Conservation (phyloP, 805 yeast species). For the Pichia scutulata region DNA sequence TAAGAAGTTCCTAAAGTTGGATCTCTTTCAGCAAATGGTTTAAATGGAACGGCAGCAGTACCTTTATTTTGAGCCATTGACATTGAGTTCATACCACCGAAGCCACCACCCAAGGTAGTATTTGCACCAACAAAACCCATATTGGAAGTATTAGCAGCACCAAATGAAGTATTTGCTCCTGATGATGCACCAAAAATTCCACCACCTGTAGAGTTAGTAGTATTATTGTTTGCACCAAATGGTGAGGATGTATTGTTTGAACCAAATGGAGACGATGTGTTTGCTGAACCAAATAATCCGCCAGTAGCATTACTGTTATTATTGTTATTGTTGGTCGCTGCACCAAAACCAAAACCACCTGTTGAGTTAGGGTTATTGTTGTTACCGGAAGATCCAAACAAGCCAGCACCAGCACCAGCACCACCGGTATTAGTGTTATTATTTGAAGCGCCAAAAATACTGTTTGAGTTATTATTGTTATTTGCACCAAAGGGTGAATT, state of each 20-base stretch:
- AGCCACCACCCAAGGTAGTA: slow-evolving; percentile 18
- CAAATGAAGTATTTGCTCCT: slow-evolving; percentile 2
- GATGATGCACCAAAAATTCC: slow-evolving; percentile 11
- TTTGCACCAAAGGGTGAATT: slow-evolving; percentile 16
- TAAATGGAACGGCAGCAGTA: slow-evolving; percentile 58
- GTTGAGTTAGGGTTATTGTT: slow-evolving; percentile 15
- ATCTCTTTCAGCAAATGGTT: slow-evolving; percentile 68
- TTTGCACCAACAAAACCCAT: slow-evolving; percentile 13
- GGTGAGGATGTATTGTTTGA: slow-evolving; percentile 23
- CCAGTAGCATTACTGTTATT: slow-evolving; percentile 22
- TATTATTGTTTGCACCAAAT: slow-evolving; percentile 32
- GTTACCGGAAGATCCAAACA: slow-evolving; percentile 20
- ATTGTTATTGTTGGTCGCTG: slow-evolving; percentile 15
- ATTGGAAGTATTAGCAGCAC: background rate
- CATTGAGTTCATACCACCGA: slow-evolving; percentile 23
- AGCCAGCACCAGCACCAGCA: slow-evolving; percentile 14
- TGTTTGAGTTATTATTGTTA: slow-evolving; percentile 12
- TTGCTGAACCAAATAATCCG: slow-evolving; percentile 24
- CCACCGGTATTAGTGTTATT: slow-evolving; percentile 16
- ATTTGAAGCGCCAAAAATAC: slow-evolving; percentile 23
- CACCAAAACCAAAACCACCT: slow-evolving; percentile 22
- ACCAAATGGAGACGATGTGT: slow-evolving; percentile 12
- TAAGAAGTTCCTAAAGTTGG: slow-evolving; percentile 44
- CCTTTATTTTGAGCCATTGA: slow-evolving; percentile 44
- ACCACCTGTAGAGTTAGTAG: slow-evolving; percentile 11